A percentile compares a stretch with the other conserved stretches of the same genome.
These are phyloP conservation scores for Schoenoplectus tabernaemontani DNA, from an alignment of 202 grass and related monocot genomes.

Conservation along the genomic window DNA sequence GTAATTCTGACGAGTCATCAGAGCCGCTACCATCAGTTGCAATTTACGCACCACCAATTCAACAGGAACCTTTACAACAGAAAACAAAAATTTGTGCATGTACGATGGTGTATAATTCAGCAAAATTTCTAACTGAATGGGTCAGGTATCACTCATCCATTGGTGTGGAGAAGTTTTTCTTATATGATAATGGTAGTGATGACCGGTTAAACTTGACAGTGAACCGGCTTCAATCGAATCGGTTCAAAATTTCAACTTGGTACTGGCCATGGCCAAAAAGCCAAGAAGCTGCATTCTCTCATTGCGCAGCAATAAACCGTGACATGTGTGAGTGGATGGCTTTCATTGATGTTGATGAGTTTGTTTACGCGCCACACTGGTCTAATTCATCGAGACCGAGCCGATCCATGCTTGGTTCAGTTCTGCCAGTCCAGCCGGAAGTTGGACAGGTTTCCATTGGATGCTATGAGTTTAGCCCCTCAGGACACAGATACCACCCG, in stretches of 20 bases:
- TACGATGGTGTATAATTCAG: constrained; percentile 68
- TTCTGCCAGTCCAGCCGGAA: background rate
- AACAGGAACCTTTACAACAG: background rate
- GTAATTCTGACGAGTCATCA: background rate
- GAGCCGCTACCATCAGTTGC: constrained; percentile 40
- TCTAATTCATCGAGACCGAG: background rate
- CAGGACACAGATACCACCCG: constrained; percentile 27
- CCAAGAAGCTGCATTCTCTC: constrained; percentile 75
- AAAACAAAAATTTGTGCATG: constrained; percentile 42
- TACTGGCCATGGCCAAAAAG: constrained; percentile 71
- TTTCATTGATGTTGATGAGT: constrained; percentile 65
- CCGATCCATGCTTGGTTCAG: constrained; percentile 29
- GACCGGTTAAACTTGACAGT: constrained; percentile 31
- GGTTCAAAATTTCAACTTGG: constrained; percentile 22
- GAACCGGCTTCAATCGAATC: background rate
- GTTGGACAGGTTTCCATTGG: constrained; percentile 32
- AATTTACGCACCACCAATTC: constrained; percentile 16
- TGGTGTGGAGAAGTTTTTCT: constrained; percentile 51
- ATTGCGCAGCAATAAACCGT: constrained; percentile 30
- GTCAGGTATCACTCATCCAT: constrained; percentile 40
- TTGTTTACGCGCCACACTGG: constrained; percentile 40
- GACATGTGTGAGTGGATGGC: constrained; percentile 49
- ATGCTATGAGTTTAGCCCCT: constrained; percentile 48
- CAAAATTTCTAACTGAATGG: constrained; percentile 74
- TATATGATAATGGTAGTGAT: constrained; percentile 74